A percentile compares a stretch with the other conserved stretches of the same genome.
These are phyloP conservation scores for Tetrahymena thermophila DNA, from an alignment of 73 alveolate genomes.

Conservation along the genomic window DNA sequence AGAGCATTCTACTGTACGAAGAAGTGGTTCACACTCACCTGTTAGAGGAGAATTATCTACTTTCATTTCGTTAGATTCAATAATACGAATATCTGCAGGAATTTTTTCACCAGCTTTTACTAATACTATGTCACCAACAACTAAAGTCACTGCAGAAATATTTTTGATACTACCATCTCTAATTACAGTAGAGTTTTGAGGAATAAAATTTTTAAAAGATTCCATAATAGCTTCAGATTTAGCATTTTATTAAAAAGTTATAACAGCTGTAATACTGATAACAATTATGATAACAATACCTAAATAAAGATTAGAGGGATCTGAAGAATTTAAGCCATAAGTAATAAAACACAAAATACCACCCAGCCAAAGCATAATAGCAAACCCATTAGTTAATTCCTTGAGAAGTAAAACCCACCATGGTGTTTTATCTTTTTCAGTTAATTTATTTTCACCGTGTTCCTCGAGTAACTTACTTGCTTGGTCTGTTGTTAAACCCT, in stretches of 20 bases:
- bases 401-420: slow-evolving; percentile 52
- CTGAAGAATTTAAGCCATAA: slow-evolving; percentile 42
- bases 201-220: slow-evolving; percentile 62
- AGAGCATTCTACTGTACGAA: slow-evolving; percentile 66
- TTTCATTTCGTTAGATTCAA: slow-evolving; percentile 71
- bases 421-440: slow-evolving; percentile 61
- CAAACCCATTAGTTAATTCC: slow-evolving; percentile 64
- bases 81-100: slow-evolving; percentile 82
- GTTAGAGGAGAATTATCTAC: slow-evolving; percentile 89
- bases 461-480: slow-evolving; percentile 17
- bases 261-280: slow-evolving; percentile 54
- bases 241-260: slow-evolving; percentile 49
- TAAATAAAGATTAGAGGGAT: slow-evolving; percentile 52
- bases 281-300: slow-evolving; percentile 56
- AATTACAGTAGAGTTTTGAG: slow-evolving; percentile 57
- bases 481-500: slow-evolving; percentile 56
- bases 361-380: slow-evolving; percentile 63
- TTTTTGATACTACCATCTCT: slow-evolving; percentile 61
- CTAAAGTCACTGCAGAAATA: slow-evolving; percentile 60
- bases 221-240: slow-evolving; percentile 72
- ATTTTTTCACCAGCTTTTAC: slow-evolving; percentile 75
- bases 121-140: slow-evolving; percentile 81
- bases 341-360: slow-evolving; percentile 61
- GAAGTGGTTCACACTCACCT: slow-evolving; percentile 84
- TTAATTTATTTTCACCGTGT: slow-evolving; percentile 52